Base-by-base conservation (phyloP, 768 basidiomycete genomes). In the Neoboletus brunneissimus region DNA sequence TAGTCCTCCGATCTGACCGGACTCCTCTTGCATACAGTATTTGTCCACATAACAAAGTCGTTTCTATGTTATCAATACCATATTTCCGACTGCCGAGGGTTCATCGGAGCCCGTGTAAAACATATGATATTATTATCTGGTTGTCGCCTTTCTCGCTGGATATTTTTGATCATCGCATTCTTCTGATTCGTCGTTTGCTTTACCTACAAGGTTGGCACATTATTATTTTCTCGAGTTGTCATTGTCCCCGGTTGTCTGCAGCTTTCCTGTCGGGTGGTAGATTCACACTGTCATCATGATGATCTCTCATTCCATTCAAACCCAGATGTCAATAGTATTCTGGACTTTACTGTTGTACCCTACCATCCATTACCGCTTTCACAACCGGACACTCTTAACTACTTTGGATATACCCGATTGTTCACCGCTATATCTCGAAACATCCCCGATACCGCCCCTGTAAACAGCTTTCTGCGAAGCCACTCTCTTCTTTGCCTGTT, bases 401-500 rank as follows among this genome's bases (percentile, higher is more conserved):
- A 93, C 89, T 67, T 87, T 91, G 59, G 86, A 87, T 68, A 97
- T 96, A 80, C 96, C 96, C 54, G 89, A 88, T 74, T 82, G 85
- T 76, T 99, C 97, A 68, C 97, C 97, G 34, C 83, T 85, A 76
- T 98, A 98, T 61, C 77, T 77, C n/a, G 83, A 81, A 15, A 82
- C 86, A 54, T 83, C 83, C 15, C 81, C 81, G 53, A 88, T 70
- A 38, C 94, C 94, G 52, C 94, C 93, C 70, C 89, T 95, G 83
- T 85, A 98, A n/a, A 94, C 81, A 18, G 94, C 86, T 72, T 91
- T 89, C 73, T 94, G 93, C 23, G 90, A 94, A 29, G 87, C 75
- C 15, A 98, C 76, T 75, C 88, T 93, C 76, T 90, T 94, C 79
- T 96, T 91, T 60, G 95, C 96, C 75, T 97, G 89, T 67, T 95